phyloP scores from a whole-genome alignment of 73 alveolate genomes.

The Tetrahymena elliotti region DNA sequence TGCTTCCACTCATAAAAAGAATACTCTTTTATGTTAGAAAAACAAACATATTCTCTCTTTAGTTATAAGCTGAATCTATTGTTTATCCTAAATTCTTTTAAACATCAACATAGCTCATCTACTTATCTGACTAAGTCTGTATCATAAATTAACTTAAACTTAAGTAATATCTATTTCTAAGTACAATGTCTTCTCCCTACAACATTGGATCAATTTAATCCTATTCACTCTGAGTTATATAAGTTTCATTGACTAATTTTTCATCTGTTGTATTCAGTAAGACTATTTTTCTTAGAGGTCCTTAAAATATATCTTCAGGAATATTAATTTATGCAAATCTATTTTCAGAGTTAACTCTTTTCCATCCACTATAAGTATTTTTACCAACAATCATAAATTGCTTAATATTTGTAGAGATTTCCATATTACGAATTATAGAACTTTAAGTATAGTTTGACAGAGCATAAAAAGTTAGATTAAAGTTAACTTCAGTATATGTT shows the following conservation, averaged over 20 bases:
- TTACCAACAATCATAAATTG: neutral
- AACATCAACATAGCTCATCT: neutral
- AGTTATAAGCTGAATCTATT: neutral
- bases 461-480: neutral
- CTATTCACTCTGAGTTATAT: neutral
- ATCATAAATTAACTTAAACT: neutral
- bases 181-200: neutral
- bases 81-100: neutral
- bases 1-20: neutral
- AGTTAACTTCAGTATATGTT: neutral
- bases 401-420: neutral
- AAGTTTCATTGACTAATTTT: neutral
- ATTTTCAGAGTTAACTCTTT: neutral
- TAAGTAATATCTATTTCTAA: neutral
- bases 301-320: neutral
- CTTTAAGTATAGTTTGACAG: neutral
- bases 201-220: neutral
- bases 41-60: neutral
- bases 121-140: neutral
- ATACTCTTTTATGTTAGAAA: neutral
- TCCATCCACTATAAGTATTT: neutral
- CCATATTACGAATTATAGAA: neutral
- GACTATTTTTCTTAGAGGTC: neutral
- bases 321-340: neutral
- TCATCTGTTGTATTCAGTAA: neutral